These are phyloP conservation scores for Xerocomus potaroensis DNA, from an alignment of 768 basidiomycete genomes.

Conservation along the genomic window DNA sequence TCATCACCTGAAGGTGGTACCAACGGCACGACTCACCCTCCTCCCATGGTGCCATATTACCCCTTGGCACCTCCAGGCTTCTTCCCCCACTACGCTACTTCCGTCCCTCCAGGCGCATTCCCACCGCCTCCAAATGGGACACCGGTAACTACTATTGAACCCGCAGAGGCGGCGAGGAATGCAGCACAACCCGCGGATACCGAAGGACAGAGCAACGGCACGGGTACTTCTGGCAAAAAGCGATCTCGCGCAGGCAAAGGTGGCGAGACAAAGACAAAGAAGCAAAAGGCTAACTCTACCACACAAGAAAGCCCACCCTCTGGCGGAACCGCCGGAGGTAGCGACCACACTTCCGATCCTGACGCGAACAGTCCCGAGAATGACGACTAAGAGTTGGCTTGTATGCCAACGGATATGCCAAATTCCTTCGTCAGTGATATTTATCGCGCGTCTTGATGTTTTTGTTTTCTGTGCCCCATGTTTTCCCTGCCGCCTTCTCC, in stretches of 20 bases:
- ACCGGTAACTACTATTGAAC: conserved; percentile 24
- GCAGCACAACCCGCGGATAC: conserved; percentile 5
- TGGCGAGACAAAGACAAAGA: conserved; percentile 30
- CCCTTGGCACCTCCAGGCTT: conserved; percentile 37
- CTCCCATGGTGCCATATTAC: conserved; percentile 35
- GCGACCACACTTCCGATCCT: conserved; percentile 25
- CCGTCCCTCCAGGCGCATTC: conserved; percentile 29
- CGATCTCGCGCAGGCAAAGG: conserved; percentile 29
- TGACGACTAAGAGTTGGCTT: conserved; percentile 18
- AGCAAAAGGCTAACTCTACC: conserved; percentile 21
- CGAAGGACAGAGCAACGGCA: conserved; percentile 16
- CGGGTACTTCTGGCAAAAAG: conserved; percentile 25
- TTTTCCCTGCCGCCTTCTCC: conserved; percentile 6
- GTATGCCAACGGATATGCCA: background rate
- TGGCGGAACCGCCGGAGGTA: conserved; percentile 24
- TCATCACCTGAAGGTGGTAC: conserved; percentile 29
- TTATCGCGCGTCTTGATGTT: conserved; percentile 9
- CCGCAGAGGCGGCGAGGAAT: conserved; percentile 23
- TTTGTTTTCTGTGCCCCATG: conserved; percentile 9
- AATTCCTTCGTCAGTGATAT: background rate
- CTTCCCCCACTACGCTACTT: conserved; percentile 33
- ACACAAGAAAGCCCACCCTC: conserved; percentile 17
- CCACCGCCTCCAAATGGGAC: conserved; percentile 29
- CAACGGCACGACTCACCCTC: conserved; percentile 27
- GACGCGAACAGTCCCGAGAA: conserved; percentile 22